Evolutionary conservation across 306 rosid species (phyloP), one percentile per base, ranked within the genome.

Genomic region (Dalbergia oliveri): DNA sequence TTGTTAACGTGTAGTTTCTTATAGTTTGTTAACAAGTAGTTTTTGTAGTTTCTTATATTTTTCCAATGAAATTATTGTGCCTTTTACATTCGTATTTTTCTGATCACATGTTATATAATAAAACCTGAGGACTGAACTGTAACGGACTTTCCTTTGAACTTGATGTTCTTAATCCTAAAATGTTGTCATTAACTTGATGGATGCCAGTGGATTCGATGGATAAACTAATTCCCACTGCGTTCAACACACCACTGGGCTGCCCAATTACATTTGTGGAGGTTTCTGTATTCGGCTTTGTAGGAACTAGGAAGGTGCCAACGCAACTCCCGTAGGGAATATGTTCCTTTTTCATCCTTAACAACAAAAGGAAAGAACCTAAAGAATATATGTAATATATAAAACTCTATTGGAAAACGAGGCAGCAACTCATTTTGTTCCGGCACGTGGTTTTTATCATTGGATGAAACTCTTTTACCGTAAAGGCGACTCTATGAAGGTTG

Each of bases 321-420:
- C 9, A 65, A 61, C 69, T 41, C n/a, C 15, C 0, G n/a, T 47
- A 10, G 5, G 72, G 77, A 85, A 81, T 78, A 78, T 85, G 16
- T 64, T 60, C 45, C 18, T 19, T 72, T 80, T 87, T 79, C 86
- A 79, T 84, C 89, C 84, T 82, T 81, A 77, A 65, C 64, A 67
- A 79, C 64, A 67, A 79, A 82, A 66, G 75, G 35, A 78, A 34
- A 65, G 67, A 49, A 4, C 41, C 47, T 23, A 39, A 67, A 57
- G 41, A 51, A 19, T 37, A 6, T 54, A 3, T 54, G 68, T 8
- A 71, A 53, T 58, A 16, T 57, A 6, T 43, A 43, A 41, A 73
- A 37, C 34, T 50, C 9, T 64, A 33, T 50, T 34, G 35, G 35
- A 62, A 26, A 44, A 34, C 37, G 43, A 77, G 56, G 26, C 14